These are phyloP conservation scores for Cardiospermum halicacabum DNA, from an alignment of 345 rosid species.

Conservation along the genomic window DNA sequence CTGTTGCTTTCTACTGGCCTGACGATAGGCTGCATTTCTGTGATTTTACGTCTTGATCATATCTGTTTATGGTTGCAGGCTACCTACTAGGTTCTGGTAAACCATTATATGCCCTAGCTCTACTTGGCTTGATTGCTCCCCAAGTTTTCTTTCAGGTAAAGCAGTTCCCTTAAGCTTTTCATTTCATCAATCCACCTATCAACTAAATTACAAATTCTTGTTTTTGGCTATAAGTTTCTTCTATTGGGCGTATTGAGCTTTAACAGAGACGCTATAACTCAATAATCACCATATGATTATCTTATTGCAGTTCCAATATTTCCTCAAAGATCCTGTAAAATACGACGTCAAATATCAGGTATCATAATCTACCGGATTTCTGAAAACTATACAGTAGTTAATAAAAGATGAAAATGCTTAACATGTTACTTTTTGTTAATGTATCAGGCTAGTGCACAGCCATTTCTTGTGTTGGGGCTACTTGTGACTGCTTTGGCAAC, in stretches of 20 bases:
- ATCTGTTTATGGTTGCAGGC: slow-evolving; percentile 40
- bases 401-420: neutral
- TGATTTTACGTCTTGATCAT: neutral
- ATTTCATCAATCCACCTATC: neutral
- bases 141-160: slow-evolving; percentile 88
- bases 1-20: neutral
- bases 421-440: neutral
- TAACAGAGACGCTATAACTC: neutral
- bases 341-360: slow-evolving; percentile 98
- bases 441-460: slow-evolving; percentile 92
- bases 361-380: neutral
- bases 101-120: slow-evolving; percentile 82
- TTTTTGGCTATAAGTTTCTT: neutral
- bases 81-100: slow-evolving; percentile 92
- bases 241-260: neutral
- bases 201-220: neutral
- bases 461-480: slow-evolving; percentile 86
- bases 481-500: slow-evolving; percentile 92
- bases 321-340: slow-evolving; percentile 92
- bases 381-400: neutral
- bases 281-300: neutral
- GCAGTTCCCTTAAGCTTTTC: neutral
- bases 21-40: neutral
- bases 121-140: slow-evolving; percentile 68
- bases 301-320: slow-evolving; percentile 69